Conservation (phyloP, 305 asterid genomes). For the Fraxinus xanthoxyloides region DNA sequence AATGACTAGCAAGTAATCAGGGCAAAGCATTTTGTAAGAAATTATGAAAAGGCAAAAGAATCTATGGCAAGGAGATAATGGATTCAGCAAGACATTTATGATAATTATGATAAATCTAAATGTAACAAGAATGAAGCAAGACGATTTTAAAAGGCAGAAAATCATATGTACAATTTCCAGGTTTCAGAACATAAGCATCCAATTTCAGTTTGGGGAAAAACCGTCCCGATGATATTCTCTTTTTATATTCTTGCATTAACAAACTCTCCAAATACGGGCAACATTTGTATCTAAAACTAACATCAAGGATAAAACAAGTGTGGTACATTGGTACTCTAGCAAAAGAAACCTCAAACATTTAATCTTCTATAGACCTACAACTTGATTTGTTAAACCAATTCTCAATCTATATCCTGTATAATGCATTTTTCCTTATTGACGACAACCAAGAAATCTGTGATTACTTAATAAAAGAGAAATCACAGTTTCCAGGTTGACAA, state of each 20-base stretch:
- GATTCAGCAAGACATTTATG: background rate
- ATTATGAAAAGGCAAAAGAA: background rate
- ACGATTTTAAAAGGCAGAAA: background rate
- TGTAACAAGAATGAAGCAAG: background rate
- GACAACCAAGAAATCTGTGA: constrained; percentile 49
- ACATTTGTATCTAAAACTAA: constrained; percentile 21
- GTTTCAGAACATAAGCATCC: constrained; percentile 2
- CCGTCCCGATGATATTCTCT: constrained; percentile 1
- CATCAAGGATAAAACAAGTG: background rate
- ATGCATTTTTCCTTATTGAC: constrained; percentile 33
- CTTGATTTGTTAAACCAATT: constrained; percentile 17
- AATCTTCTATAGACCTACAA: constrained; percentile 8
- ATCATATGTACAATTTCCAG: background rate
- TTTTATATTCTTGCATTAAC: constrained; percentile 20
- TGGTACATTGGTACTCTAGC: background rate
- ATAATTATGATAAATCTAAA: background rate
- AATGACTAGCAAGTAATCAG: background rate
- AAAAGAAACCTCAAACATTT: constrained; percentile 17
- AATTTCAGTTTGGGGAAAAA: background rate
- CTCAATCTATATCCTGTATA: constrained; percentile 23
- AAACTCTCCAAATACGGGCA: background rate
- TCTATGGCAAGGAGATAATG: background rate
- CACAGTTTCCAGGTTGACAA: constrained; percentile 58
- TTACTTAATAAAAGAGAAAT: constrained; percentile 41
- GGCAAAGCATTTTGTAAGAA: background rate